These are phyloP conservation scores for Artemisia tridentata DNA, from an alignment of 129 eudicot species.

Conservation along the genomic window DNA sequence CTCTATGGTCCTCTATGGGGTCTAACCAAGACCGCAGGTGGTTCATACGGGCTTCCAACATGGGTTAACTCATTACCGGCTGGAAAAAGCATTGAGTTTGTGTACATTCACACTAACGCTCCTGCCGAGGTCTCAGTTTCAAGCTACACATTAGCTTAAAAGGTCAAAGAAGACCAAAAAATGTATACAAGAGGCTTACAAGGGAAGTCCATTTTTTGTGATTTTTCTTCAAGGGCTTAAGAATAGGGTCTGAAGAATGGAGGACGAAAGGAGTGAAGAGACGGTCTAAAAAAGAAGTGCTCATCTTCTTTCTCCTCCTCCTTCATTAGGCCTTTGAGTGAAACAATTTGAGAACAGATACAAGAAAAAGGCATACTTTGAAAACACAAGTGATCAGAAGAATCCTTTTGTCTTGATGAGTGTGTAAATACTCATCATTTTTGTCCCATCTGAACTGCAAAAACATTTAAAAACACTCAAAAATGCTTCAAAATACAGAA, in stretches of 20 bases:
- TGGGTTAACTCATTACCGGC: constrained; percentile 65
- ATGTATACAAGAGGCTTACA: constrained; percentile 26
- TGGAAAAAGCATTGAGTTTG: constrained; percentile 81
- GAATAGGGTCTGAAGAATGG: constrained; percentile 45
- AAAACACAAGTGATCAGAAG: constrained; percentile 28
- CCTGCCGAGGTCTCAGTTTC: constrained; percentile 62
- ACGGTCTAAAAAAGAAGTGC: constrained; percentile 57
- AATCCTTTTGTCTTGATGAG: constrained; percentile 19
- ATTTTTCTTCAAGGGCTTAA: constrained; percentile 39
- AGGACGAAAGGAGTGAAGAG: constrained; percentile 89
- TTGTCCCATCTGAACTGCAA: no score
- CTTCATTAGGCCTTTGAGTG: constrained; percentile 42
- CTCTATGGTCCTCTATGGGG: constrained; percentile 95
- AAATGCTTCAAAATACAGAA: no score
- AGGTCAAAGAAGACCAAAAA: constrained; percentile 20
- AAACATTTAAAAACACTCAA: no score
- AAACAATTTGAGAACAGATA: constrained; percentile 29
- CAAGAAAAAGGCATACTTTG: constrained; percentile 38
- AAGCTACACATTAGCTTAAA: constrained; percentile 58
- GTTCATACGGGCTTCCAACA: constrained; percentile 63
- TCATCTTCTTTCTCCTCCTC: constrained; percentile 95
- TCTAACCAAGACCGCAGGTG: constrained; percentile 51
- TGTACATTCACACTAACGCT: constrained; percentile 68
- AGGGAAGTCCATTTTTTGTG: constrained; percentile 35
- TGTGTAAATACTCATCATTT: no score